A percentile compares a stretch with the other conserved stretches of the same genome.
These are phyloP conservation scores for Diutina rugosa DNA, from an alignment of 1,139 yeast genomes.

Conservation along the genomic window DNA sequence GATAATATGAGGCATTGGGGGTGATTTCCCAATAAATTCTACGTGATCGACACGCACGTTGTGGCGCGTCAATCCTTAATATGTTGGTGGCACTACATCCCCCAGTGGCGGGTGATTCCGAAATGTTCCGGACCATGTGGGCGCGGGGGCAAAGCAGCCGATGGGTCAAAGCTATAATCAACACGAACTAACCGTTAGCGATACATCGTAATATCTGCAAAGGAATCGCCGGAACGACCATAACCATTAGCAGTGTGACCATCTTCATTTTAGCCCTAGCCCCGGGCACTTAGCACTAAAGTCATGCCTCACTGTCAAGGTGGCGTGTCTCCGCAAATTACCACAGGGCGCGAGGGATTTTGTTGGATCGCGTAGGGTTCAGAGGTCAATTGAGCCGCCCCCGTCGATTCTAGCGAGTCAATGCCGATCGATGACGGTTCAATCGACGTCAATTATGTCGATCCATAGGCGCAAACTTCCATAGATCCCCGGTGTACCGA, in stretches of 20 bases:
- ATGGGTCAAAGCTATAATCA: background rate
- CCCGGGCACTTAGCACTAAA: background rate
- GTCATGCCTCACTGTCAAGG: background rate
- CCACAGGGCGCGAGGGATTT: background rate
- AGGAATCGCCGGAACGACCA: background rate
- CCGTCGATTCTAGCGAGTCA: background rate
- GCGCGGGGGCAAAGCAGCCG: background rate
- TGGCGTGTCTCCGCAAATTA: background rate
- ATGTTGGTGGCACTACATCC: background rate
- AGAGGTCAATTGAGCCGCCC: background rate
- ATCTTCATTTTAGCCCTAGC: background rate
- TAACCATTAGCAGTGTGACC: background rate
- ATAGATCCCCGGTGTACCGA: background rate
- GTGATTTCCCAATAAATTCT: background rate
- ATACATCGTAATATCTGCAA: background rate
- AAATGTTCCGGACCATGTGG: background rate
- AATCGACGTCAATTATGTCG: background rate
- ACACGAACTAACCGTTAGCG: background rate
- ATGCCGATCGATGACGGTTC: background rate
- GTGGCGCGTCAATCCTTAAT: background rate
- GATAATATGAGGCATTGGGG: slow-evolving; percentile 2
- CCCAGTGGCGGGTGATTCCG: background rate
- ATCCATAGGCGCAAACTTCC: background rate
- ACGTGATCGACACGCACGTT: background rate
- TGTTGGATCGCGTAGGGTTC: background rate